A percentile compares a stretch with the other conserved stretches of the same genome.
phyloP scores from a whole-genome alignment of 768 basidiomycete species.

The Suillus placidus region DNA sequence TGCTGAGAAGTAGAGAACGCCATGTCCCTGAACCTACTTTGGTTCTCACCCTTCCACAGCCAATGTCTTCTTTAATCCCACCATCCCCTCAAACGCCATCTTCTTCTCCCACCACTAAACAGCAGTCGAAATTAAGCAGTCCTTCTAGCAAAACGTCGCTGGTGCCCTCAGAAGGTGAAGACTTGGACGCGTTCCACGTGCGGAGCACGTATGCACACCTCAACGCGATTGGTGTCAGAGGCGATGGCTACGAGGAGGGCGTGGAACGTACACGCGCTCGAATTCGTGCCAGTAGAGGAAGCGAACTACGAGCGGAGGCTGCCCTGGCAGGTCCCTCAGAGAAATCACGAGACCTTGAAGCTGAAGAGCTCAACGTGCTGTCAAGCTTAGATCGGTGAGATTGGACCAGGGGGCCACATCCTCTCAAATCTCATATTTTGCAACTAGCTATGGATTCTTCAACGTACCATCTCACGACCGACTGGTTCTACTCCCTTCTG shows the following conservation, averaged over 20 bases:
- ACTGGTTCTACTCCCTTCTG: slow-evolving; percentile 67
- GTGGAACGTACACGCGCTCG: slow-evolving; percentile 89
- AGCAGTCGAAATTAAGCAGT: slow-evolving; percentile 34
- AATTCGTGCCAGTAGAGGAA: slow-evolving; percentile 54
- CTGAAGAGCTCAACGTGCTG: slow-evolving; percentile 75
- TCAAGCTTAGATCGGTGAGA: slow-evolving; percentile 85
- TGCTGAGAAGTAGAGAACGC: slow-evolving; percentile 25
- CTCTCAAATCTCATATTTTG: slow-evolving; percentile 18
- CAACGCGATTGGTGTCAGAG: slow-evolving; percentile 88
- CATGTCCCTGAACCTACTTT: slow-evolving; percentile 26
- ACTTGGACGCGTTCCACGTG: slow-evolving; percentile 80
- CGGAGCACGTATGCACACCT: slow-evolving; percentile 87
- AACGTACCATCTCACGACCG: slow-evolving; percentile 80
- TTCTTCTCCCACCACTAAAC: slow-evolving; percentile 28
- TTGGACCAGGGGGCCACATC: not conserved
- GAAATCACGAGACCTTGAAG: slow-evolving; percentile 66
- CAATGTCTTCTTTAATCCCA: slow-evolving; percentile 21
- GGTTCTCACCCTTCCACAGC: slow-evolving; percentile 22
- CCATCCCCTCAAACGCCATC: slow-evolving; percentile 43
- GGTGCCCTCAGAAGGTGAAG: slow-evolving; percentile 77
- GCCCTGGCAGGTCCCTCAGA: slow-evolving; percentile 59
- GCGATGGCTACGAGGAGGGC: slow-evolving; percentile 94
- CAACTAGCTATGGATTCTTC: slow-evolving; percentile 88
- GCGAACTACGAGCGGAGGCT: slow-evolving; percentile 59
- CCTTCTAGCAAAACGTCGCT: slow-evolving; percentile 61